Evolutionary conservation across 306 rosid genomes (phyloP), one percentile per base, ranked within the genome.

Genomic region (Vigna radiata): DNA sequence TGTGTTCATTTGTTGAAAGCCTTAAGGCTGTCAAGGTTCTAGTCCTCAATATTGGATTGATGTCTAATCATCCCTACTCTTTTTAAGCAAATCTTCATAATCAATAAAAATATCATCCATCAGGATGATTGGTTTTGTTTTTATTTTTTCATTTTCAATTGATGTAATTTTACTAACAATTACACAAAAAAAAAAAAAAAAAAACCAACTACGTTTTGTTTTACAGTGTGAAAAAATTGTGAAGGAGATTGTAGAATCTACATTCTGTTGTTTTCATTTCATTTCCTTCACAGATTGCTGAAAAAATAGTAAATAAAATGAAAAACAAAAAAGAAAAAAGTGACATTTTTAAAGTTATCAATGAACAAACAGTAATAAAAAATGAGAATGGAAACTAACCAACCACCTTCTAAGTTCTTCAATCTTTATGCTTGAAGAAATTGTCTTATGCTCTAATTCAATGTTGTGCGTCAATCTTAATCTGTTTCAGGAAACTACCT

Each of bases 401-500:
- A 6, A 56, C 46, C 61, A 31, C 27, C 62, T 56, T 18, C 17
- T 6, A 19, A n/a, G 81, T 37, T 46, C 39, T 75, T 75, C 67
- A 33, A 74, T 18, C 58, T 73, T 75, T 75, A 74, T 68, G 72
- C 39, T 63, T 21, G 21, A 37, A 36, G 68, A 39, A 59, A 68
- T 29, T 49, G 67, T 17, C 72, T 67, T 8, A 76, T 66, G 61
- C 66, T 63, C 25, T 47, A 47, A 50, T 77, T 47, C 56, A 27
- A 46, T 80, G 65, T 52, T 68, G 56, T 69, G 78, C 48, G 37
- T 78, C 54, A 65, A 41, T 33, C 53, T 78, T 68, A 43, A 72
- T 77, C 64, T 83, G 14, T 89, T 64, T 70, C 91, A 95, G 99
- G 99, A 95, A 79, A 82, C 89, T 83, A 95, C 99, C 29, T 92